A percentile compares a stretch with the other conserved stretches of the same genome.
Evolutionary conservation across 2,329 filamentous ascomycete species (phyloP).

Genomic region (Grosmannia clavigera): DNA sequence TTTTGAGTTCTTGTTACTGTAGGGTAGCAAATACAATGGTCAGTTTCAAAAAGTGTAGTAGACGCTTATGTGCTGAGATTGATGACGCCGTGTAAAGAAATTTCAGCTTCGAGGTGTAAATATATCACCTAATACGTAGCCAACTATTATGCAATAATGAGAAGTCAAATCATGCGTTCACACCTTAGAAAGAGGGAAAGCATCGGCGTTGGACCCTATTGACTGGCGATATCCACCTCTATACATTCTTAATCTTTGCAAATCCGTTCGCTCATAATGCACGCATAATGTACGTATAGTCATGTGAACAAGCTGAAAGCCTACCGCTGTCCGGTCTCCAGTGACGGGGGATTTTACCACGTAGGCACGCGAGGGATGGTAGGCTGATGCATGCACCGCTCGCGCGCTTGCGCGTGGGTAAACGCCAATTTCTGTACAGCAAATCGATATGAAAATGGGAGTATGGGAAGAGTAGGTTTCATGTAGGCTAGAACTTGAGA

Average conservation of each 20-base stretch:
- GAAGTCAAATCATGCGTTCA: not conserved
- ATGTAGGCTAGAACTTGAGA: not conserved
- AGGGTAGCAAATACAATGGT: not conserved
- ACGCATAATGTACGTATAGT: not conserved
- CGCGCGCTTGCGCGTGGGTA: constrained; percentile 1
- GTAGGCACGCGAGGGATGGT: not conserved
- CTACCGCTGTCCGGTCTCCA: not conserved
- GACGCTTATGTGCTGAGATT: not conserved
- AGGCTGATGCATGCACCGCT: constrained; percentile 1
- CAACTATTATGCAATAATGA: not conserved
- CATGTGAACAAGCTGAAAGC: not conserved
- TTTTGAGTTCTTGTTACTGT: not conserved
- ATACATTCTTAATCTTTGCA: not conserved
- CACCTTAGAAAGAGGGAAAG: not conserved
- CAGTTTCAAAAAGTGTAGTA: not conserved
- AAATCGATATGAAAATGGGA: not conserved
- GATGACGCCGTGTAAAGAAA: not conserved
- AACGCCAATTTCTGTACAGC: not conserved
- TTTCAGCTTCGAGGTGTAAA: too few relatives aligned
- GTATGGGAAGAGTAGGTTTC: not conserved
- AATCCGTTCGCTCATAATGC: not conserved
- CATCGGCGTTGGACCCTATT: not conserved
- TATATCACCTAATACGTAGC: not conserved
- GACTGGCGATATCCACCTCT: not conserved
- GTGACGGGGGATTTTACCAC: not conserved